Evolutionary conservation across 768 basidiomycete genomes (phyloP).

Genomic region (Boletus rufocinnamomeus): DNA sequence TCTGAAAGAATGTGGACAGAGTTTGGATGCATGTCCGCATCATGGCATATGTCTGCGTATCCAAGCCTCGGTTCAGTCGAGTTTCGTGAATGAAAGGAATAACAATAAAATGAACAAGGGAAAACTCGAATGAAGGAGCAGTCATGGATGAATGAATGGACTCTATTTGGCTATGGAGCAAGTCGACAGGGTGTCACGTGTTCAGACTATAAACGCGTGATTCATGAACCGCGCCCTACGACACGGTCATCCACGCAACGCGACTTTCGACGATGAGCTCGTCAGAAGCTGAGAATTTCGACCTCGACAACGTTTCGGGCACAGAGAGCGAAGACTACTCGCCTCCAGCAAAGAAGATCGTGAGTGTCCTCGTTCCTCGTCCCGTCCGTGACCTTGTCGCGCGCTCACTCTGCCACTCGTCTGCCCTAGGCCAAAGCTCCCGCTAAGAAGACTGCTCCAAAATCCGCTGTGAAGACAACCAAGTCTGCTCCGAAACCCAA

Average conservation of each 20-base stretch:
- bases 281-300: constrained; percentile 71
- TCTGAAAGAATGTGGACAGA: too few species aligned
- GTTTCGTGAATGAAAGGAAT: too few species aligned
- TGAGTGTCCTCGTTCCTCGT: constrained; percentile 5
- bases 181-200: constrained; percentile 22
- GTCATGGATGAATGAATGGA: too few species aligned
- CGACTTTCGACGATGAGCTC: constrained; percentile 58
- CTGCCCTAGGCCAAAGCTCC: constrained; percentile 34
- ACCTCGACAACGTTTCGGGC: constrained; percentile 56
- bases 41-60: too few species aligned
- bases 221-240: background rate
- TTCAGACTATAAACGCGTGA: constrained; percentile 15
- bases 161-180: too few species aligned
- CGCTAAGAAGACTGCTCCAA: constrained; percentile 43
- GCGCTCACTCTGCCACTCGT: constrained; percentile 22
- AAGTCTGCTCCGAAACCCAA: constrained; percentile 55
- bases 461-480: constrained; percentile 42
- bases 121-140: too few species aligned
- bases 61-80: too few species aligned
- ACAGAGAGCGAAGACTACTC: constrained; percentile 69
- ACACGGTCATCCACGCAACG: constrained; percentile 9
- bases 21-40: too few species aligned
- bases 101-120: too few species aligned
- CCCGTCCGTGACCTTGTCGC: constrained; percentile 2
- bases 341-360: constrained; percentile 59